These are phyloP conservation scores for Favolaschia claudopus DNA, from an alignment of 768 basidiomycete genomes.

Conservation along the genomic window DNA sequence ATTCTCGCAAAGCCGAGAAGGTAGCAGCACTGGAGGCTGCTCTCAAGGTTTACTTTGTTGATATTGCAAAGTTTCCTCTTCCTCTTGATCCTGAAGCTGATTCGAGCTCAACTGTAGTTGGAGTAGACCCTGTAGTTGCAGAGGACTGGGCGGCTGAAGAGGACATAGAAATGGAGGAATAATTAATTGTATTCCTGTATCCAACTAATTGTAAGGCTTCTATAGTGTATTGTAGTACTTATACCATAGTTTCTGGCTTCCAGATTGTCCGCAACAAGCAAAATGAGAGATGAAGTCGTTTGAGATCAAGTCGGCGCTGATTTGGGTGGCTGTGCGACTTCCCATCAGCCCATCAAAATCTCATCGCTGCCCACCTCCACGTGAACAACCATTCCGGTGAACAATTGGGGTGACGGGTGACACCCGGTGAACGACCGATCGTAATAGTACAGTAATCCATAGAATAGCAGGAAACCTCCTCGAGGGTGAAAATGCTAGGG, in stretches of 20 bases:
- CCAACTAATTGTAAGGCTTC: neutral
- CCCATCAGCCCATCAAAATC: neutral
- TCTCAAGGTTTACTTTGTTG: neutral
- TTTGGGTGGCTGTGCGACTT: neutral
- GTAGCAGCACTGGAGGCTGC: neutral
- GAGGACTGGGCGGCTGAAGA: neutral
- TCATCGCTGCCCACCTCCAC: neutral
- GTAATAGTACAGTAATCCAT: too few relatives aligned
- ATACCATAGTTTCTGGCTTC: neutral
- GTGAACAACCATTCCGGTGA: too few relatives aligned
- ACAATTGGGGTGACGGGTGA: too few relatives aligned
- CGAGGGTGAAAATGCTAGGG: too few relatives aligned
- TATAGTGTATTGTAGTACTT: neutral
- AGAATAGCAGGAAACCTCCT: too few relatives aligned
- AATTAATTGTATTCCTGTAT: neutral
- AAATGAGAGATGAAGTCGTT: neutral
- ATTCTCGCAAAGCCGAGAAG: neutral
- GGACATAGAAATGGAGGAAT: neutral
- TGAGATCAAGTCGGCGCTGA: neutral
- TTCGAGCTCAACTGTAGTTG: neutral
- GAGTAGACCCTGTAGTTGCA: neutral
- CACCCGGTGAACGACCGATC: too few relatives aligned
- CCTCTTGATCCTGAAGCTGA: neutral
- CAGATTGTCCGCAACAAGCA: neutral
- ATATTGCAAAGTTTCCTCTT: neutral